A percentile compares a stretch with the other conserved stretches of the same genome.
Evolutionary conservation across 345 rosid genomes (phyloP).

Genomic region (Aquilaria sinensis): DNA sequence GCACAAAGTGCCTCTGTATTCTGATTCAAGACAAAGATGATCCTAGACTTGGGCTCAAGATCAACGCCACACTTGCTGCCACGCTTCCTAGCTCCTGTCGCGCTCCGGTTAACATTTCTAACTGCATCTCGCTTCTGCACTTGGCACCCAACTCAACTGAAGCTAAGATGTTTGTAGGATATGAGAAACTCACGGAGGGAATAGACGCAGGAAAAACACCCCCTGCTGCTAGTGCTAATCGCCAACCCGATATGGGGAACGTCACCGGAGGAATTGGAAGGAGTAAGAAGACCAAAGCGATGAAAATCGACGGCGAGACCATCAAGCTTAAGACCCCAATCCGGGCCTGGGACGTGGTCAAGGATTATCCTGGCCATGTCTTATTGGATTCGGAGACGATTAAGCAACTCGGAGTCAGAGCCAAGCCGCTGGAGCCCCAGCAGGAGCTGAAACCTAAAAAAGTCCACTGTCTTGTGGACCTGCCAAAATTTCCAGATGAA

Average conservation of each 20-base stretch:
- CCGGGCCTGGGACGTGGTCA: conserved; percentile 48
- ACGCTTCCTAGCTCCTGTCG: conserved; percentile 55
- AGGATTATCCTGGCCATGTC: conserved; percentile 72
- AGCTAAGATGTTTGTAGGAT: conserved; percentile 55
- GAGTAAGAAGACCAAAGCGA: conserved; percentile 55
- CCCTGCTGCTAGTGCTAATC: conserved; percentile 31
- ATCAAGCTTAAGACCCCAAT: conserved; percentile 61
- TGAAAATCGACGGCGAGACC: conserved; percentile 84
- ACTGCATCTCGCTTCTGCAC: conserved; percentile 54
- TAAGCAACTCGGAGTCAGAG: conserved; percentile 66
- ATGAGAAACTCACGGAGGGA: conserved; percentile 36
- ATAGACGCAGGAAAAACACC: neutral
- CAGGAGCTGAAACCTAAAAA: conserved; percentile 51
- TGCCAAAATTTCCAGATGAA: conserved; percentile 44
- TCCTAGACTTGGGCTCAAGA: conserved; percentile 61
- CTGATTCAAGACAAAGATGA: conserved; percentile 62
- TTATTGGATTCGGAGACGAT: conserved; percentile 73
- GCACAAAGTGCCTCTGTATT: conserved; percentile 67
- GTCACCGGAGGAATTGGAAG: conserved; percentile 26
- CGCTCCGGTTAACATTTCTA: conserved; percentile 38
- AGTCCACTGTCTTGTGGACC: conserved; percentile 71
- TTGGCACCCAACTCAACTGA: conserved; percentile 54
- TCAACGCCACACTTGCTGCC: conserved; percentile 59
- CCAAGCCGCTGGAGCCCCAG: conserved; percentile 64
- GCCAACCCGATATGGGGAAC: conserved; percentile 62